Evolutionary conservation across 1,139 yeast genomes (phyloP).

Genomic region (Blastobotrys persicus): DNA sequence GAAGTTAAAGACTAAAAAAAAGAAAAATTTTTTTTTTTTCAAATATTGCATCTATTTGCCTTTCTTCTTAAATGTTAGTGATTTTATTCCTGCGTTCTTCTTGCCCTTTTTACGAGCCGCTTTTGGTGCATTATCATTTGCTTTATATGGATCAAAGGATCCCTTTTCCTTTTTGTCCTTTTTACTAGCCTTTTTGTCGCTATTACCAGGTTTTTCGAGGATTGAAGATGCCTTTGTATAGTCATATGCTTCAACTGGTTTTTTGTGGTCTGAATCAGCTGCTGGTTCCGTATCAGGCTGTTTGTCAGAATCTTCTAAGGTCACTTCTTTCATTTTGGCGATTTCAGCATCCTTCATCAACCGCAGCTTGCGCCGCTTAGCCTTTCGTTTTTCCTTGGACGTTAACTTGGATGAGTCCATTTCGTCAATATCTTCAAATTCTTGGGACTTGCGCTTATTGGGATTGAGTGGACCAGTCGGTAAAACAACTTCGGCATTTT

Average conservation of each 20-base stretch:
- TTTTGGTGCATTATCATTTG: slow-evolving; percentile 11
- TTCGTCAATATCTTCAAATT: slow-evolving; percentile 9
- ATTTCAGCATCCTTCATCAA: slow-evolving; percentile 12
- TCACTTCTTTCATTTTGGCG: slow-evolving; percentile 11
- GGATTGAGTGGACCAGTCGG: background rate
- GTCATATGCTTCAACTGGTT: slow-evolving; percentile 28
- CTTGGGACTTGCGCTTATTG: slow-evolving; percentile 3
- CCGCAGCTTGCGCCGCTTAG: slow-evolving; percentile 23
- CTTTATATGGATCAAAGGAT: slow-evolving; percentile 27
- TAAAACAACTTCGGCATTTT: slow-evolving; percentile 1
- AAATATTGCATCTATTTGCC: slow-evolving; percentile 12
- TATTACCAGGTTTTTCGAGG: slow-evolving; percentile 15
- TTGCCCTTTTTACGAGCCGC: slow-evolving; percentile 18
- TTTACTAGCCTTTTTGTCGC: slow-evolving; percentile 12
- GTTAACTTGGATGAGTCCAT: slow-evolving; percentile 5
- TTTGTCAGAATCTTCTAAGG: slow-evolving; percentile 11
- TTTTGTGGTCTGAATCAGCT: slow-evolving; percentile 3
- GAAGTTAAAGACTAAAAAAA: no score
- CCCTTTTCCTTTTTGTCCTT: slow-evolving; percentile 16
- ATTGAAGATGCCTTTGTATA: slow-evolving; percentile 26
- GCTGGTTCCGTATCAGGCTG: slow-evolving; percentile 14
- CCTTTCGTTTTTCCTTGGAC: slow-evolving; percentile 19
- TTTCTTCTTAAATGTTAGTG: slow-evolving; percentile 26
- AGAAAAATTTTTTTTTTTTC: no score
- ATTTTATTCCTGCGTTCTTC: slow-evolving; percentile 22